Percentiles rank a stretch among this genome's conserved stretches.
phyloP scores from a whole-genome alignment of 345 rosid genomes.

The Eucalyptus cloeziana region DNA sequence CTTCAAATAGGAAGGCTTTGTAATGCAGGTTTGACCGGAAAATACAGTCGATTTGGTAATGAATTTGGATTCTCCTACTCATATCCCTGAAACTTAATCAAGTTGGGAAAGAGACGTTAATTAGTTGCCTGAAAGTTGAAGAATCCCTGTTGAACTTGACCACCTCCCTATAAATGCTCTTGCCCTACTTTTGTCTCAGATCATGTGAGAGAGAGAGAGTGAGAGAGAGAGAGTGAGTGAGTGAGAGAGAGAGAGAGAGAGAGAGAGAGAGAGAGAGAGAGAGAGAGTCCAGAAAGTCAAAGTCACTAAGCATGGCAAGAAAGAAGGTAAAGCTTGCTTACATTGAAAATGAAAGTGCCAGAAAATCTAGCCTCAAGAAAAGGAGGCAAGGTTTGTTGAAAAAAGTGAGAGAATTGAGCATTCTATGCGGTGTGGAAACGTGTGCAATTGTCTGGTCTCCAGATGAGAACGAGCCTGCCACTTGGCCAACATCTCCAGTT shows the following conservation, averaged over 20 bases:
- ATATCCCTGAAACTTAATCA: not conserved
- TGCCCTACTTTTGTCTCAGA: not conserved
- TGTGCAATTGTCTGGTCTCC: slow-evolving; percentile 21
- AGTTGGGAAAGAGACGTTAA: not conserved
- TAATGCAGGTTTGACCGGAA: not conserved
- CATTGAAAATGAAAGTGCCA: slow-evolving; percentile 17
- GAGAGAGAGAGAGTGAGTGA: too few relatives aligned
- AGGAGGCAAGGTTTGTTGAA: slow-evolving; percentile 25
- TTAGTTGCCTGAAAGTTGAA: not conserved
- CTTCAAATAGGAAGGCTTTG: not conserved
- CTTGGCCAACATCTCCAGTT: slow-evolving; percentile 12
- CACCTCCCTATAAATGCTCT: not conserved
- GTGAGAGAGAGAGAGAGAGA: not conserved
- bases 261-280: not conserved
- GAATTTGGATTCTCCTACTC: not conserved
- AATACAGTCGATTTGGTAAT: not conserved
- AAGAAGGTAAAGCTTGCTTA: slow-evolving; percentile 29
- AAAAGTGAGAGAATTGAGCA: slow-evolving; percentile 32
- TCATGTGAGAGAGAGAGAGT: not conserved
- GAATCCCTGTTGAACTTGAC: not conserved
- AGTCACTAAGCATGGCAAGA: slow-evolving; percentile 19
- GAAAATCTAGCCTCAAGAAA: slow-evolving; percentile 36
- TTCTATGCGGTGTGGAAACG: slow-evolving; percentile 20
- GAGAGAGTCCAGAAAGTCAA: not conserved
- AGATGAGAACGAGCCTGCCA: slow-evolving; percentile 13